Evolutionary conservation across 768 basidiomycete genomes (phyloP), one percentile per base, ranked within the genome.

Genomic region (Gymnopilus dilepis): DNA sequence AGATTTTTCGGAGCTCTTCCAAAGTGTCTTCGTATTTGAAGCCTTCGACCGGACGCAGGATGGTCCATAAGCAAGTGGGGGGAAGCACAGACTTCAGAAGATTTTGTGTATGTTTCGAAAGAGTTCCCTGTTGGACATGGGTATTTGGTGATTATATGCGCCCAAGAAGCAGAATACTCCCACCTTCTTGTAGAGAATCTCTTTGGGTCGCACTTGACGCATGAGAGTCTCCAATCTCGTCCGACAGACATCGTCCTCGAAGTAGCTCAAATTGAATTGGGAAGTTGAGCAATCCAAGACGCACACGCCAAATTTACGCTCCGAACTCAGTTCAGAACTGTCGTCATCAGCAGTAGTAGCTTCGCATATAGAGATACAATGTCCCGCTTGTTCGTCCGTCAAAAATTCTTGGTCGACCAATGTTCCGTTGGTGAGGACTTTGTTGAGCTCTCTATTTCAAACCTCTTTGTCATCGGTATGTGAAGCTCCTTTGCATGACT

Each of bases 351-450:
- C 45, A 21, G 78, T 73, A 8, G 77, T 79, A 17, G 82, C 79
- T 69, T 94, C 92, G 6, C 89, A 89, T 71, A 99, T 87, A 8
- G 93, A 89, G 26, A 99, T 86, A 71, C 97, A 99, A 70, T 99
- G 97, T 4, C 93, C 94, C 0, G 95, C 93, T 75, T 98, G 91
- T 63, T 99, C 97, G 60, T 97, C 94, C 0, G 85, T 90, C 31
- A 99, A 81, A 58, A 97, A 87, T 47, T 90, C 87, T 11, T 88
- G 88, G 67, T 99, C 97, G 48, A 98, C 90, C 24, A 99, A 87
- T 0, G 97, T 99, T 2, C 97, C 97, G 54, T 94, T 94, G 0
- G 97, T 99, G 72, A 96, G 92, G 43, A 99, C 94, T 79, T 96
- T 97, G 74, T 92, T 92, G 52, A 99, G 82, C 69, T 96, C 97